These are phyloP conservation scores for Glebionis coronaria DNA, from an alignment of 129 eudicot species.

Conservation along the genomic window DNA sequence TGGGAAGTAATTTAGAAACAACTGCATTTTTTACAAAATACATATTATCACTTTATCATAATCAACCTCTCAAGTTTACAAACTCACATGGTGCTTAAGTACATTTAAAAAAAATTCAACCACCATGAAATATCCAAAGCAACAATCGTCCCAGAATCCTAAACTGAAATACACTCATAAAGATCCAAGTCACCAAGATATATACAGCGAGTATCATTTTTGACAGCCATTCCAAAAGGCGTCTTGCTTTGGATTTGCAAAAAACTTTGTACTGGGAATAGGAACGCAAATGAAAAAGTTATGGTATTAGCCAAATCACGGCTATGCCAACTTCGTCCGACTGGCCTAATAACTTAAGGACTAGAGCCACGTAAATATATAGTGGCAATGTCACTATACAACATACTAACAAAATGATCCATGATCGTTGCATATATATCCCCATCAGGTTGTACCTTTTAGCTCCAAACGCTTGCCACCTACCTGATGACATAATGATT, in stretches of 20 bases:
- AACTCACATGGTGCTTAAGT: no score
- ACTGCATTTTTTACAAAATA: no score
- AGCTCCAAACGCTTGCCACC: conserved; percentile 81
- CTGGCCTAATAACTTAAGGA: conserved; percentile 53
- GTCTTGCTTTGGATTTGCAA: conserved; percentile 73
- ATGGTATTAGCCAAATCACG: conserved; percentile 64
- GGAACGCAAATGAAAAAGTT: conserved; percentile 76
- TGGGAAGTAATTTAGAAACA: no score
- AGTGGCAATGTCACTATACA: conserved; percentile 49
- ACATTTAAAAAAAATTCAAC: conserved; percentile 50
- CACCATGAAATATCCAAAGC: conserved; percentile 65
- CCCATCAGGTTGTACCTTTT: conserved; percentile 66
- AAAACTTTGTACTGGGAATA: conserved; percentile 65
- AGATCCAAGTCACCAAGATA: conserved; percentile 42
- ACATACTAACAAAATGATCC: conserved; percentile 54
- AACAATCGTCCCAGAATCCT: conserved; percentile 61
- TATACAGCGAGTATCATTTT: conserved; percentile 43
- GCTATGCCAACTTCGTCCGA: conserved; percentile 57
- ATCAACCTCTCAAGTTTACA: no score
- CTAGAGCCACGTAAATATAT: conserved; percentile 52
- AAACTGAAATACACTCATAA: conserved; percentile 33
- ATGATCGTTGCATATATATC: conserved; percentile 70
- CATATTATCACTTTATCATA: no score
- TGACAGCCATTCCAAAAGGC: conserved; percentile 56
- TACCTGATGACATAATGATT: no score